Percentiles rank a stretch among this genome's conserved stretches.
Evolutionary conservation across 1,284 basidiomycete species (phyloP).

Genomic region (Tausonia pullulans): DNA sequence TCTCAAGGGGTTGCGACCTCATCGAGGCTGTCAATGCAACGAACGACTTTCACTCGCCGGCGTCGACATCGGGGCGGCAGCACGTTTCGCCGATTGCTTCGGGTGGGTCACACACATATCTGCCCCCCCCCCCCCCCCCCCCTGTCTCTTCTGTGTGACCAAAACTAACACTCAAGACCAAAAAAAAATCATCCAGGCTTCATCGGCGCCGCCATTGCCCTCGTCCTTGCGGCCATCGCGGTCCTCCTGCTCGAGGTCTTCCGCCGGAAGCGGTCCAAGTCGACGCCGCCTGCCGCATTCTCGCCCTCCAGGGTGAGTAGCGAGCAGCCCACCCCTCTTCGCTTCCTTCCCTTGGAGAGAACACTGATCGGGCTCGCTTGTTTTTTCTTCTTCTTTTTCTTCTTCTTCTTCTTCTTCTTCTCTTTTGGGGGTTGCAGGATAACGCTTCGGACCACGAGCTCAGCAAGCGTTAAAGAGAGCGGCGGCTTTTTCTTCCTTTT

Average conservation of each 20-base stretch:
- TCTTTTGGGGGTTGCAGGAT: neutral
- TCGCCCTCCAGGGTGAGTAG: too few species aligned
- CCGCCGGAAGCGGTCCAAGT: conserved; percentile 2
- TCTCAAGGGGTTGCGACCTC: conserved; percentile 17
- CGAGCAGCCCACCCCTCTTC: neutral
- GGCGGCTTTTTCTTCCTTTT: too few species aligned
- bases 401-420: neutral
- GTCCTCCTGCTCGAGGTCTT: conserved; percentile 13
- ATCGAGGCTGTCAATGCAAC: conserved; percentile 15
- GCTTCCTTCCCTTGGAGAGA: neutral
- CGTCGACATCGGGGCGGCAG: conserved; percentile 18
- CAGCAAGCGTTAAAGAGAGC: too few species aligned
- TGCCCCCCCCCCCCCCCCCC: neutral
- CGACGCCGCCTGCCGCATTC: neutral
- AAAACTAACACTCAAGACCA: conserved; percentile 13
- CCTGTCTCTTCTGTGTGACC: neutral
- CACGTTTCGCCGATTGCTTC: conserved; percentile 17
- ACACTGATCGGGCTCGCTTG: neutral
- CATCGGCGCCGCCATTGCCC: conserved; percentile 20
- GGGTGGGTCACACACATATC: conserved; percentile 1
- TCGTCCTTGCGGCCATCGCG: conserved; percentile 16
- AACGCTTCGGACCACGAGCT: too few species aligned
- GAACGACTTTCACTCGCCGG: conserved; percentile 11
- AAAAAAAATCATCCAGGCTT: neutral
- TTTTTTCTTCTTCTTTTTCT: neutral